phyloP scores from a whole-genome alignment of 1,284 basidiomycete genomes.

The Heimioporus retisporus region DNA sequence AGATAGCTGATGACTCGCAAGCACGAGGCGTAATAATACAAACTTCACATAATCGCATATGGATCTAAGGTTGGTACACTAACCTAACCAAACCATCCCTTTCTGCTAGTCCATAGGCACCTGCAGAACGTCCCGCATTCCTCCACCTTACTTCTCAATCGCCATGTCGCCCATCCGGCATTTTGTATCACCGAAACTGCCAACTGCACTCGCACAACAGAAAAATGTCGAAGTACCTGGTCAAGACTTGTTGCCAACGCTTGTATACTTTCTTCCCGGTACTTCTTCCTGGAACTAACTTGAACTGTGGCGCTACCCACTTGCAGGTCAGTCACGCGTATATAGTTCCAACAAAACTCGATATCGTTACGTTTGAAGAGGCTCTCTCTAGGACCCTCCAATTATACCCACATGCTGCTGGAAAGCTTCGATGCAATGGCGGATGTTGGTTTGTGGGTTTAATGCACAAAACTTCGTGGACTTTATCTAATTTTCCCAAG shows the following conservation, averaged over 20 bases:
- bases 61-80: too few species aligned
- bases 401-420: constrained; percentile 41
- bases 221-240: constrained; percentile 32
- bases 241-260: constrained; percentile 33
- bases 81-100: too few species aligned
- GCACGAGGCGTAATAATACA: too few species aligned
- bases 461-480: not conserved
- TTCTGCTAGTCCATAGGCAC: too few species aligned
- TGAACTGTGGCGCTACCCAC: constrained; percentile 1
- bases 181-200: constrained; percentile 28
- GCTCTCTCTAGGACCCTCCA: constrained; percentile 36
- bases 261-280: constrained; percentile 20
- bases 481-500: constrained; percentile 22
- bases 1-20: too few species aligned
- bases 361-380: constrained; percentile 30
- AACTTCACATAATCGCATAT: too few species aligned
- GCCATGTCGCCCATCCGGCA: constrained; percentile 24
- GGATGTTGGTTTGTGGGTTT: constrained; percentile 40
- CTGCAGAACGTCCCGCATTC: too few species aligned
- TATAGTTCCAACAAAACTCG: constrained; percentile 34
- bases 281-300: not conserved
- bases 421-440: constrained; percentile 28
- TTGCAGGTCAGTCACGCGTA: constrained; percentile 40
- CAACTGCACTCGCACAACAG: constrained; percentile 21
- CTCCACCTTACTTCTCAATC: too few species aligned